These are phyloP conservation scores for Cucurbita ficifolia DNA, from an alignment of 306 rosid species.

Conservation along the genomic window DNA sequence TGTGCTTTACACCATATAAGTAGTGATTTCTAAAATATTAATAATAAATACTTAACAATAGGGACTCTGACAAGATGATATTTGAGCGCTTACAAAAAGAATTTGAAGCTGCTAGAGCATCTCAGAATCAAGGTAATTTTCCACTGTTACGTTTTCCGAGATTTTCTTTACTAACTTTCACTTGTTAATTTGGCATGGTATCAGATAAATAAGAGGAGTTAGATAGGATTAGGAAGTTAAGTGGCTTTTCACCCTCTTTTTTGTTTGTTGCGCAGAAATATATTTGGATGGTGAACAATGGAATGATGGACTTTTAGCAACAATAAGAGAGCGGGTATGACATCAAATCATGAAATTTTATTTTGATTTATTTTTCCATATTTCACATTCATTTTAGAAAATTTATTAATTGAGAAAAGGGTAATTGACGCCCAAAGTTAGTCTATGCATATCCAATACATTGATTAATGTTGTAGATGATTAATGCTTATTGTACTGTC, in stretches of 20 bases:
- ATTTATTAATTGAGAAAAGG: not conserved
- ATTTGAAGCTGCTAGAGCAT: conserved; percentile 71
- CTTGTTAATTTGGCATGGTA: not conserved
- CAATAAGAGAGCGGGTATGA: conserved; percentile 80
- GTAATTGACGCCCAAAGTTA: not conserved
- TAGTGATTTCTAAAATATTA: not conserved
- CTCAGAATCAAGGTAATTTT: conserved; percentile 70
- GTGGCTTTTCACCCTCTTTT: conserved; percentile 1
- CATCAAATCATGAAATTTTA: conserved; percentile 5
- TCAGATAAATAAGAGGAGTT: not conserved
- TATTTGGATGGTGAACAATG: conserved; percentile 61
- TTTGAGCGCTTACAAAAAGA: conserved; percentile 70
- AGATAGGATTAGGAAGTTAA: not conserved
- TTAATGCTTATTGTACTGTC: conserved; percentile 1
- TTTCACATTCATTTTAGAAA: not conserved
- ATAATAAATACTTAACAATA: conserved; percentile 9
- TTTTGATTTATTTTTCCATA: not conserved
- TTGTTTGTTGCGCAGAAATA: conserved; percentile 28
- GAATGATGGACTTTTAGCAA: conserved; percentile 92
- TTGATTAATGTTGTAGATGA: conserved; percentile 7
- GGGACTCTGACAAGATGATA: conserved; percentile 87
- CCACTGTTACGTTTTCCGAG: not conserved
- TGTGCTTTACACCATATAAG: not conserved
- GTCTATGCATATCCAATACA: conserved; percentile 10
- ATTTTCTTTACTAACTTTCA: not conserved